These are phyloP conservation scores for Euphorbia peplus DNA, from an alignment of 345 rosid genomes.

Conservation along the genomic window DNA sequence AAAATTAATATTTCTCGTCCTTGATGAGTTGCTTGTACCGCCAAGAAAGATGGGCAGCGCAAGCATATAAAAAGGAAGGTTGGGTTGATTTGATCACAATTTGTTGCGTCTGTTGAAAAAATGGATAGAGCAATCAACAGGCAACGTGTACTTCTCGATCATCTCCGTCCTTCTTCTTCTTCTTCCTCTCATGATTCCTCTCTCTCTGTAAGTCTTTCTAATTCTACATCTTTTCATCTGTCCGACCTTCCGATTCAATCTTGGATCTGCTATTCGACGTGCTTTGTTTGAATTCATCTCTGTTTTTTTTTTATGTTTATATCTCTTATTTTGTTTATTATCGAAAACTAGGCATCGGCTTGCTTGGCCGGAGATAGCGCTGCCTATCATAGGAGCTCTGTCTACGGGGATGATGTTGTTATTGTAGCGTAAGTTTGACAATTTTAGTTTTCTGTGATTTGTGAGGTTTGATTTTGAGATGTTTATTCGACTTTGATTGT, in stretches of 20 bases:
- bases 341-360: constrained; percentile 48
- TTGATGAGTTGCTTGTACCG: background rate
- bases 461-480: background rate
- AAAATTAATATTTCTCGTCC: background rate
- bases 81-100: background rate
- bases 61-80: background rate
- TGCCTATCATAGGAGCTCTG: constrained; percentile 71
- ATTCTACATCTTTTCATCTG: background rate
- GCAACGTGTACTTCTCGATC: constrained; percentile 79
- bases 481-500: background rate
- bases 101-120: background rate
- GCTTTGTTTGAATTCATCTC: background rate
- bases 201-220: constrained; percentile 55
- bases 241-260: background rate
- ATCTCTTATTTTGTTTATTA: background rate
- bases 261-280: background rate
- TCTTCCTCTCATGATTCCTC: constrained; percentile 48
- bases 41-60: background rate
- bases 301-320: background rate
- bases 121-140: constrained; percentile 94
- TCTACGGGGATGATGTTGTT: constrained; percentile 82
- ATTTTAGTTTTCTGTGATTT: background rate
- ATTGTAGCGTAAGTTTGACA: constrained; percentile 68
- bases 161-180: constrained; percentile 68
- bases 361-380: constrained; percentile 95